A percentile compares a stretch with the other conserved stretches of the same genome.
These are phyloP conservation scores for Leonotis leonurus DNA, from an alignment of 257 asterid species.

Conservation along the genomic window DNA sequence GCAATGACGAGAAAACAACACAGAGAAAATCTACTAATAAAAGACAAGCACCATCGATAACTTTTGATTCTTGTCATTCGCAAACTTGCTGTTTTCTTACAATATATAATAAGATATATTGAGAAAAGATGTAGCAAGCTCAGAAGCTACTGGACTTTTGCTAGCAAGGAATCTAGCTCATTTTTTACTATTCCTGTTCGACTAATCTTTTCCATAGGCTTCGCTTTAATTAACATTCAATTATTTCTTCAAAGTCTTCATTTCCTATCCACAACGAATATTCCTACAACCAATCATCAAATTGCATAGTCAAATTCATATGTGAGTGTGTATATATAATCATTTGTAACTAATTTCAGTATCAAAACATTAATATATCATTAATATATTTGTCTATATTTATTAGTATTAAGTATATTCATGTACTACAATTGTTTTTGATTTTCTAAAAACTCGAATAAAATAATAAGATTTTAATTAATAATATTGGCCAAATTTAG, in stretches of 20 bases:
- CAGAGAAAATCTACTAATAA: constrained; percentile 7
- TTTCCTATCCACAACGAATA: background rate
- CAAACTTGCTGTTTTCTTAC: background rate
- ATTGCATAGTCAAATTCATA: background rate
- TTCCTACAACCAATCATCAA: background rate
- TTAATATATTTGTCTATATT: too few relatives aligned
- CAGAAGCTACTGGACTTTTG: constrained; percentile 23
- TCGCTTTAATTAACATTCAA: constrained; percentile 7
- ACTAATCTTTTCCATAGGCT: background rate
- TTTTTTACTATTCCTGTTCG: constrained; percentile 8
- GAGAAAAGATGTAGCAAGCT: constrained; percentile 10
- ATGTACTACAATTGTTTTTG: too few relatives aligned
- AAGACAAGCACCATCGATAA: constrained; percentile 10
- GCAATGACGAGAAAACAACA: constrained; percentile 31
- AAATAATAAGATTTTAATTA: too few relatives aligned
- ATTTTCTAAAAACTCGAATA: too few relatives aligned
- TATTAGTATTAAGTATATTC: too few relatives aligned
- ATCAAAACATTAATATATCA: too few relatives aligned
- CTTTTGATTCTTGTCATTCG: constrained; percentile 13
- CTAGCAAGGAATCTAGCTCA: constrained; percentile 26
- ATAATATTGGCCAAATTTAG: too few relatives aligned
- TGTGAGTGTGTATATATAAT: too few relatives aligned
- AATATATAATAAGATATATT: background rate
- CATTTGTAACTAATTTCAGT: too few relatives aligned
- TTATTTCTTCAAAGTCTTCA: background rate